phyloP scores from a whole-genome alignment of 345 rosid species.

The Gossypioides kirkii region DNA sequence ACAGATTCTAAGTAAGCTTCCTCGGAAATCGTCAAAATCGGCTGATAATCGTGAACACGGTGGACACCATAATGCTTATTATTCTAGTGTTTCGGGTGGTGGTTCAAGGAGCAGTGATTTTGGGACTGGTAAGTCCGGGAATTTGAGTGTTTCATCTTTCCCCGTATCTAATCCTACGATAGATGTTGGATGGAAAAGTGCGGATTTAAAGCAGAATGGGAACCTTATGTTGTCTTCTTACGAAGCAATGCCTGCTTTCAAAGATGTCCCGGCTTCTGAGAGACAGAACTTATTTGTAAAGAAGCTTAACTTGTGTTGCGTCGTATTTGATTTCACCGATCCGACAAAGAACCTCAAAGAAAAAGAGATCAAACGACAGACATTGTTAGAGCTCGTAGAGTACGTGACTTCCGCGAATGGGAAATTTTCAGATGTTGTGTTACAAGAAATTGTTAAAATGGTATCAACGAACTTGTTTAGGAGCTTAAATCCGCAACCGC shows the following conservation, averaged over 20 bases:
- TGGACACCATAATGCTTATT: slow-evolving; percentile 32
- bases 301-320: slow-evolving; percentile 68
- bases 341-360: slow-evolving; percentile 65
- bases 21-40: slow-evolving; percentile 70
- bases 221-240: slow-evolving; percentile 30
- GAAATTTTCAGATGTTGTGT: slow-evolving; percentile 54
- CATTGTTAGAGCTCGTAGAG: slow-evolving; percentile 73
- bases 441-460: slow-evolving; percentile 65
- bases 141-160: slow-evolving; percentile 28
- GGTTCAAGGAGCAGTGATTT: slow-evolving; percentile 39
- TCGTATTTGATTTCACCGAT: slow-evolving; percentile 68
- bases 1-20: slow-evolving; percentile 79
- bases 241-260: slow-evolving; percentile 67
- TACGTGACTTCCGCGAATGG: slow-evolving; percentile 64
- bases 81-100: slow-evolving; percentile 29
- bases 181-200: slow-evolving; percentile 39
- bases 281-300: slow-evolving; percentile 65
- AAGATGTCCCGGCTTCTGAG: slow-evolving; percentile 66
- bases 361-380: slow-evolving; percentile 84
- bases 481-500: slow-evolving; percentile 51
- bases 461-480: slow-evolving; percentile 70
- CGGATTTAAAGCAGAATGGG: slow-evolving; percentile 34
- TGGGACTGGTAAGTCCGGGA: slow-evolving; percentile 33
- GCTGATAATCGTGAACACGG: slow-evolving; percentile 54
- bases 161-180: slow-evolving; percentile 29